Base-by-base conservation (phyloP, 306 rosid genomes). In the Cucurbita moschata region DNA sequence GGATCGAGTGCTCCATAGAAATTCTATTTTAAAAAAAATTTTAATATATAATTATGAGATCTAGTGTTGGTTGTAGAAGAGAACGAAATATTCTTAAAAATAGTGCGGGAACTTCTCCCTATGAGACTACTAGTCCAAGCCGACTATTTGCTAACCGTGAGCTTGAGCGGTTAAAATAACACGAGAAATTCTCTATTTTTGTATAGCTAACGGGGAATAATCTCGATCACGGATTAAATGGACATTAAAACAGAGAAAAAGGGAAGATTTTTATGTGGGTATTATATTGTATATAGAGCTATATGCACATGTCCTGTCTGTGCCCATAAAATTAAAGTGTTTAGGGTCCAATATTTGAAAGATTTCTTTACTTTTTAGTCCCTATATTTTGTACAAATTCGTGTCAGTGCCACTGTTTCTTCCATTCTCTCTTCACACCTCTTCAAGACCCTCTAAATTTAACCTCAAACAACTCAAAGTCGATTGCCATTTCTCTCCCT, bases 381-480 rank as follows among this genome's bases (percentile, higher is more conserved):
- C 6, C 38, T 62, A 62, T 18, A 38, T 38, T 62, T 15, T 9
- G 74, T 70, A 70, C 74, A 37, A 13, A 47, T 30, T 70, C 5
- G 69, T 70, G 74, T 70, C 74, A 70, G 74, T 30, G 26, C 16
- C 39, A 68, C 73, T 68, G 73, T 68, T 68, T 11, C 39, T 47
- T 10, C 21, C 55, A 46, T 44, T 44, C 42, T 61, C 46, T 26
- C 43, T 35, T 8, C 40, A 12, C n/a, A 58, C 39, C 16, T 7
- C 40, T 30, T 30, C 53, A 26, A 26, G 26, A 26, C 1, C 26
- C 16, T 70, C 74, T 49, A 69, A 69, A 26, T 49, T 69, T 16
- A 68, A 69, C 73, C 73, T 13, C 42, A 15, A 49, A 10, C 10
- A 43, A 63, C 51, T n/a, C 35, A 64, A 64, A 64, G 16, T 21